A percentile compares a stretch with the other conserved stretches of the same genome.
Conservation (phyloP, 257 asterid species). For the Primulina eburnea region DNA sequence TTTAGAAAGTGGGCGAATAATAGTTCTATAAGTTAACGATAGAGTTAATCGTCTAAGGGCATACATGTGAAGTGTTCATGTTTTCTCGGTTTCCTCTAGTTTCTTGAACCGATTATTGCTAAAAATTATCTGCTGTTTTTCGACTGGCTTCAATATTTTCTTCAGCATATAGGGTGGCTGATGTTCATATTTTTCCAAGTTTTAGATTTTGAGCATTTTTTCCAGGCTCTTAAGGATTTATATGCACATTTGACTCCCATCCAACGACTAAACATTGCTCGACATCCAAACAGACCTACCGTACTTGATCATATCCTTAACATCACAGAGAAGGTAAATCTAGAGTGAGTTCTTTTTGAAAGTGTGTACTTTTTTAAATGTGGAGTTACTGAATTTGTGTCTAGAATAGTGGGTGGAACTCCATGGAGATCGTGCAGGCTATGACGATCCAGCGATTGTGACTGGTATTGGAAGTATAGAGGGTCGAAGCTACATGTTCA, state of each 20-base stretch:
- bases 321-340: slow-evolving; percentile 47
- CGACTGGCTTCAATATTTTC: too few species aligned
- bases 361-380: background rate
- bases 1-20: too few species aligned
- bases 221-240: slow-evolving; percentile 46
- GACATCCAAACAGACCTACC: slow-evolving; percentile 54
- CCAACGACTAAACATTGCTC: slow-evolving; percentile 48
- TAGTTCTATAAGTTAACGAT: background rate
- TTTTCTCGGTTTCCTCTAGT: background rate
- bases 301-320: slow-evolving; percentile 50
- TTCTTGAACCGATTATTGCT: background rate
- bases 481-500: slow-evolving; percentile 47
- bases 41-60: background rate
- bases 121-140: too few species aligned
- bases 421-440: slow-evolving; percentile 52
- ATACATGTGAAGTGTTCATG: background rate
- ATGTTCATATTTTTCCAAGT: background rate
- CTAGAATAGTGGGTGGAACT: slow-evolving; percentile 44
- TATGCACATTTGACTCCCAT: slow-evolving; percentile 48
- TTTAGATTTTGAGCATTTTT: slow-evolving; percentile 7
- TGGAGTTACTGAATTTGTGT: slow-evolving; percentile 17
- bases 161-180: too few species aligned
- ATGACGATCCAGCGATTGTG: slow-evolving; percentile 52
- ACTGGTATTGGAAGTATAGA: slow-evolving; percentile 41
- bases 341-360: background rate